Base-by-base conservation (phyloP, 1,284 basidiomycete genomes). In the Tilletia indica region DNA sequence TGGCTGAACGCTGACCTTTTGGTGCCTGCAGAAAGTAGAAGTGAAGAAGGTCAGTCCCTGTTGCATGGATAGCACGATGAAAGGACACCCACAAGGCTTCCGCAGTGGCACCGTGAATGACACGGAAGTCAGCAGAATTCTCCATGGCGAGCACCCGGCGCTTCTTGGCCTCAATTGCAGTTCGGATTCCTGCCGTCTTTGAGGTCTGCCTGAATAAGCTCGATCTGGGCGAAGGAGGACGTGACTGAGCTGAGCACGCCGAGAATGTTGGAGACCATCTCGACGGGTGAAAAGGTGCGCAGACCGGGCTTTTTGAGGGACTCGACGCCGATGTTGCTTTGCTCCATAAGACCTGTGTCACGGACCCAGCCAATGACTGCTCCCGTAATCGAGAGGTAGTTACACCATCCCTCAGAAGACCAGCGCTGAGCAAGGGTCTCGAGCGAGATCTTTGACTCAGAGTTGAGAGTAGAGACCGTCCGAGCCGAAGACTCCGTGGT, bases 241-340 rank as follows among this genome's bases (percentile, higher is more conserved):
- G 99, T 89, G n/a, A 98, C 90, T 58, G 97, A 96, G 85, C 98
- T 97, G 94, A 99, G 97, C 67, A 85, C 89, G 78, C 96, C 96
- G 71, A 99, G 91, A 80, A 99, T 93, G 87, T 98, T 99, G 90
- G 99, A 99, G 2, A 94, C 94, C 96, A 99, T 99, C 87, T 99
- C 96, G 87, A 97, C 97, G 67, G 95, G 92, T 2, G 94, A 97
- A 90, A 98, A 99, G 3, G 97, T 99, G 79, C 96, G 90, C 74
- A 97, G 92, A 78, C 97, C 96, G 76, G 93, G 89, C 77, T 91
- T 89, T 87, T 99, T 97, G 68, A 99, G 89, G 74, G 94, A 93
- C 76, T 97, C 93, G 56, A 96, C 93, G 70, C 98, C 91, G 69
- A 92, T 93, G 87, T 97, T 97, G 71, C 93, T 96, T 3, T 93